These are phyloP conservation scores for Fusarium humuli DNA, from an alignment of 2,329 filamentous ascomycete genomes.

Conservation along the genomic window DNA sequence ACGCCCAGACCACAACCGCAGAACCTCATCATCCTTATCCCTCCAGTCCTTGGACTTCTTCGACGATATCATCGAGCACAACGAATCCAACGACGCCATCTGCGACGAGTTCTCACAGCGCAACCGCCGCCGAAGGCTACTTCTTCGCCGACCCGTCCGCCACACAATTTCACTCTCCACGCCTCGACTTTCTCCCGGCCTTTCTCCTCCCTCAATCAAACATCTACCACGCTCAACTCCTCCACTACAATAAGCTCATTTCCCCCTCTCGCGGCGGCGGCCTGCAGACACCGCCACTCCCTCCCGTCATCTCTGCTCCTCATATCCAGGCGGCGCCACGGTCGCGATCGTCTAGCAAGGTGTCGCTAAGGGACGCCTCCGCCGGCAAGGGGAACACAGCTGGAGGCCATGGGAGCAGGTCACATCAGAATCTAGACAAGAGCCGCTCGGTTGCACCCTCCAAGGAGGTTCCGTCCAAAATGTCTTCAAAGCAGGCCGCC, in stretches of 20 bases:
- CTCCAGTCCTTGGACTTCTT: constrained; percentile 48
- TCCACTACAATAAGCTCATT: constrained; percentile 74
- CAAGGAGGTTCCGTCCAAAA: constrained; percentile 65
- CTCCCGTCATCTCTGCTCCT: constrained; percentile 66
- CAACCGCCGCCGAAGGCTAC: constrained; percentile 49
- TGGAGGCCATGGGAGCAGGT: constrained; percentile 75
- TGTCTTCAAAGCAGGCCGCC: constrained; percentile 59
- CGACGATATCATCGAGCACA: constrained; percentile 46
- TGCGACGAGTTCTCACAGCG: constrained; percentile 44
- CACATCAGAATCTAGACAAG: constrained; percentile 67
- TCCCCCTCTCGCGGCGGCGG: constrained; percentile 67
- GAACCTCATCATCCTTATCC: constrained; percentile 56
- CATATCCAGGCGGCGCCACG: constrained; percentile 67
- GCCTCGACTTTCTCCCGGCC: constrained; percentile 67
- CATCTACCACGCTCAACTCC: constrained; percentile 70
- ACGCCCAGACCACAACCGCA: constrained; percentile 53
- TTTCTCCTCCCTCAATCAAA: constrained; percentile 69
- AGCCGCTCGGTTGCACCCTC: constrained; percentile 71
- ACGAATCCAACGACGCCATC: constrained; percentile 44
- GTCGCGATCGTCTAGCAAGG: constrained; percentile 70
- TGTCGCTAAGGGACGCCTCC: constrained; percentile 65
- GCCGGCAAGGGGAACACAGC: constrained; percentile 60
- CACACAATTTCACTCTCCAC: constrained; percentile 53
- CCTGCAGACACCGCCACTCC: constrained; percentile 66
- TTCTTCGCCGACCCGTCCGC: constrained; percentile 48